Conservation (phyloP, 805 yeast species). For the Sugiyamaella americana region DNA sequence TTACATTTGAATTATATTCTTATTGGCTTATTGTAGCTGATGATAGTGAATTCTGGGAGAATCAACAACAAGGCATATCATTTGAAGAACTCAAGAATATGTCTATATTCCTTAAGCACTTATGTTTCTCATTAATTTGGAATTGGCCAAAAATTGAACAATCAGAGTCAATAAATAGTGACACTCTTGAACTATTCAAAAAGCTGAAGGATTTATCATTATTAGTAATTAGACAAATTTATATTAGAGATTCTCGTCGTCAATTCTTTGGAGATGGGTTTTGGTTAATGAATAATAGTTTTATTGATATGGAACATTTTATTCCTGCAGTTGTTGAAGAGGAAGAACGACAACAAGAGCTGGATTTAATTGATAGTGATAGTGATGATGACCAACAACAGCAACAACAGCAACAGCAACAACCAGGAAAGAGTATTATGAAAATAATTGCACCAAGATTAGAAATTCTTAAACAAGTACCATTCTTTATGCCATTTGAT, state of each 20-base stretch:
- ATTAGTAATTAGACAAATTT: constrained; percentile 56
- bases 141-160: constrained; percentile 21
- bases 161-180: not conserved
- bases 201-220: constrained; percentile 37
- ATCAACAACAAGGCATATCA: constrained; percentile 37
- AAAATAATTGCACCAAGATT: constrained; percentile 26
- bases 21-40: constrained; percentile 62
- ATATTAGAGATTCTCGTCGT: constrained; percentile 59
- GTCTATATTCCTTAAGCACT: constrained; percentile 43
- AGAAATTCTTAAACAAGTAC: constrained; percentile 55
- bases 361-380: constrained; percentile 20
- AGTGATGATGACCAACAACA: constrained; percentile 24
- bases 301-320: constrained; percentile 34
- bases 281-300: constrained; percentile 43
- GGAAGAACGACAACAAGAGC: constrained; percentile 33
- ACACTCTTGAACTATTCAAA: not conserved
- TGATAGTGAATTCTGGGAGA: constrained; percentile 51
- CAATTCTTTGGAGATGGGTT: constrained; percentile 43
- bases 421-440: not conserved
- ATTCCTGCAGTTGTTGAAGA: constrained; percentile 38
- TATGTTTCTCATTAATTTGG: constrained; percentile 48
- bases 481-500: constrained; percentile 74
- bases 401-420: constrained; percentile 3
- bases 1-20: constrained; percentile 57
- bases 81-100: constrained; percentile 37